Conservation (phyloP, 805 yeast species). For the Wickerhamiella spandovensis region DNA sequence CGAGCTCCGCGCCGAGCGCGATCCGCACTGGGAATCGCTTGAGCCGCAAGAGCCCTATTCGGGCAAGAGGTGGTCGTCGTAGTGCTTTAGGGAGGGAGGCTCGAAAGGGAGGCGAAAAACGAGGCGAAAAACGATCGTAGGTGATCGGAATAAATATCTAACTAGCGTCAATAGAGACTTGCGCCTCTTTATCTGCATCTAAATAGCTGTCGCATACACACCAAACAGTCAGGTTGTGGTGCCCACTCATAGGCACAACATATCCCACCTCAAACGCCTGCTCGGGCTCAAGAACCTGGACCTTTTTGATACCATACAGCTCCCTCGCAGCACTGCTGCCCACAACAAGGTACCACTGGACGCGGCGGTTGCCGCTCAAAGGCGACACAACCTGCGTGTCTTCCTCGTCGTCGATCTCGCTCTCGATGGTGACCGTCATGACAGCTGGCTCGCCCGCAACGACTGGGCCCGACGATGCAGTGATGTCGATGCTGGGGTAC, state of each 20-base stretch:
- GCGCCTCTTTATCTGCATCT: conserved; percentile 83
- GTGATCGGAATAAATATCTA: background rate
- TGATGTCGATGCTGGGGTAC: conserved; percentile 72
- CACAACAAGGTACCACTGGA: conserved; percentile 46
- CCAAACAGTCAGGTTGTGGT: conserved; percentile 58
- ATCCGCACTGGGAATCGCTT: background rate
- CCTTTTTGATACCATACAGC: conserved; percentile 60
- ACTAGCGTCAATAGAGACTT: conserved; percentile 25
- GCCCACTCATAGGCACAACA: conserved; percentile 11
- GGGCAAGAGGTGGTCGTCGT: background rate
- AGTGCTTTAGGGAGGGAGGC: too few species aligned
- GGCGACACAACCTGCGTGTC: conserved; percentile 41
- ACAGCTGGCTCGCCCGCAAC: conserved; percentile 35
- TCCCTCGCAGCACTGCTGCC: conserved; percentile 53
- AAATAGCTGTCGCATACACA: conserved; percentile 81
- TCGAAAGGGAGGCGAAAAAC: too few species aligned
- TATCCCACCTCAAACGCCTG: conserved; percentile 35
- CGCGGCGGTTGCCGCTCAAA: conserved; percentile 46
- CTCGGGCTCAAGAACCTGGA: conserved; percentile 37
- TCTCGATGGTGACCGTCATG: conserved; percentile 28
- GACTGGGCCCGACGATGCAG: conserved; percentile 32
- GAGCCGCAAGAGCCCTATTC: background rate
- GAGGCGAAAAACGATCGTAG: too few species aligned
- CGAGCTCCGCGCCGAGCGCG: background rate
- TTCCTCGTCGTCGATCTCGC: conserved; percentile 58